Percentiles rank a stretch among this genome's conserved stretches.
Conservation (phyloP, 164 flowering plant species). For the Dillenia turbinata region DNA sequence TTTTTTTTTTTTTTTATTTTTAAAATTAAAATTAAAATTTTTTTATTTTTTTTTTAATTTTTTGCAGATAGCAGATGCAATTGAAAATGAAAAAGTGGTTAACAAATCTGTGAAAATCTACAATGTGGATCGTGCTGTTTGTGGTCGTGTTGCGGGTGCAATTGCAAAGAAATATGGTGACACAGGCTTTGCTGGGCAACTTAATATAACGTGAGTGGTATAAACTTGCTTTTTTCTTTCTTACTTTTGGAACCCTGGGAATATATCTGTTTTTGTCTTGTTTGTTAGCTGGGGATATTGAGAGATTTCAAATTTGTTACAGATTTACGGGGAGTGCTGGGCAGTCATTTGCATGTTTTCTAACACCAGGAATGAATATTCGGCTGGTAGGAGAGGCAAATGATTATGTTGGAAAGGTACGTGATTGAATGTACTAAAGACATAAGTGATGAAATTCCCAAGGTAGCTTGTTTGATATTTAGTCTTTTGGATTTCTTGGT, state of each 20-base stretch:
- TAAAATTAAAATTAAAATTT: background rate
- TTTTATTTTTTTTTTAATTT: background rate
- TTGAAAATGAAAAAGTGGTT: constrained; percentile 76
- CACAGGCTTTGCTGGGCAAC: constrained; percentile 96
- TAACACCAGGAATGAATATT: constrained; percentile 95
- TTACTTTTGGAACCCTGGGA: background rate
- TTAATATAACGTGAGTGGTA: constrained; percentile 74
- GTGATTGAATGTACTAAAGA: background rate
- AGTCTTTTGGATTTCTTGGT: too few species aligned
- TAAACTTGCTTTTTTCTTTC: background rate
- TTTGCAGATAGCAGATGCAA: constrained; percentile 79
- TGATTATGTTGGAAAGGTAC: constrained; percentile 97
- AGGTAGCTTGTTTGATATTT: too few species aligned
- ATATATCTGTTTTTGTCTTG: too few species aligned
- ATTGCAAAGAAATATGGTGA: constrained; percentile 97
- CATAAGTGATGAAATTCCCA: too few species aligned
- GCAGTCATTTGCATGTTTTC: constrained; percentile 92
- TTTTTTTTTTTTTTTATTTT: background rate
- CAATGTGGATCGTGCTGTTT: constrained; percentile 94
- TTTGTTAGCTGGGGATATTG: too few species aligned
- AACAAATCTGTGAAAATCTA: constrained; percentile 65
- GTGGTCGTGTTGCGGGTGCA: constrained; percentile 92
- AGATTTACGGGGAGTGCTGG: constrained; percentile 97
- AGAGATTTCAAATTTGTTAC: constrained; percentile 6
- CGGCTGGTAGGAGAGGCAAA: constrained; percentile 95